These are phyloP conservation scores for Dimargaris cristalligena DNA, from an alignment of 192 early-diverging fungal genomes.

Conservation along the genomic window DNA sequence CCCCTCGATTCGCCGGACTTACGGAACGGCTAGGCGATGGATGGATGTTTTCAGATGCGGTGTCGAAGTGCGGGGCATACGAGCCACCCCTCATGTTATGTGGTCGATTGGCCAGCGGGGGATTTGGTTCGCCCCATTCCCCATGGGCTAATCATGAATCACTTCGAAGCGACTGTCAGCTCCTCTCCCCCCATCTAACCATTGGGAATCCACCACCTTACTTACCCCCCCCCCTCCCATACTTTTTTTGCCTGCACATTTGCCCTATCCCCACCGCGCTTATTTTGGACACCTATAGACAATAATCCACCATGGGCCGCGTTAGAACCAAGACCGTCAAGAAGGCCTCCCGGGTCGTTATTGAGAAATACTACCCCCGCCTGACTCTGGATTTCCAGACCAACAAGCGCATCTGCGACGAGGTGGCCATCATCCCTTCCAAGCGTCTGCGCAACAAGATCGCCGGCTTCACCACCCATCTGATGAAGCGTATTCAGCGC, in stretches of 20 bases:
- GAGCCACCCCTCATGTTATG: background rate
- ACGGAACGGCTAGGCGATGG: background rate
- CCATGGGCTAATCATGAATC: background rate
- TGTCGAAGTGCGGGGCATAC: background rate
- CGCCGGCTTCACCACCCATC: conserved; percentile 99
- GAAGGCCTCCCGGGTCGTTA: conserved; percentile 98
- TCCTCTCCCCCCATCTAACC: background rate
- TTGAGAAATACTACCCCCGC: conserved; percentile 99
- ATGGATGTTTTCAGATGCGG: background rate
- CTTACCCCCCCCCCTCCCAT: background rate
- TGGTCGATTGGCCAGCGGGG: background rate
- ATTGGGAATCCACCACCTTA: background rate
- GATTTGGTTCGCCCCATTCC: background rate
- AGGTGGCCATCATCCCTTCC: conserved; percentile 93
- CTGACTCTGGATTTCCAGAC: conserved; percentile 99
- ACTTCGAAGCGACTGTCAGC: background rate
- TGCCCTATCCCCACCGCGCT: background rate
- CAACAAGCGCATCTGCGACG: conserved; percentile 98
- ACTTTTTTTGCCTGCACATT: background rate
- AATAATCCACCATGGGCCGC: conserved; percentile 50
- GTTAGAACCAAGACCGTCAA: conserved; percentile 99
- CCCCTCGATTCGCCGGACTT: background rate
- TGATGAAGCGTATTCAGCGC: conserved; percentile 99
- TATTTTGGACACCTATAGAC: background rate
- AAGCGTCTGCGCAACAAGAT: conserved; percentile 99